Evolutionary conservation across 805 yeast genomes (phyloP).

Genomic region (Metschnikowia cubensis): DNA sequence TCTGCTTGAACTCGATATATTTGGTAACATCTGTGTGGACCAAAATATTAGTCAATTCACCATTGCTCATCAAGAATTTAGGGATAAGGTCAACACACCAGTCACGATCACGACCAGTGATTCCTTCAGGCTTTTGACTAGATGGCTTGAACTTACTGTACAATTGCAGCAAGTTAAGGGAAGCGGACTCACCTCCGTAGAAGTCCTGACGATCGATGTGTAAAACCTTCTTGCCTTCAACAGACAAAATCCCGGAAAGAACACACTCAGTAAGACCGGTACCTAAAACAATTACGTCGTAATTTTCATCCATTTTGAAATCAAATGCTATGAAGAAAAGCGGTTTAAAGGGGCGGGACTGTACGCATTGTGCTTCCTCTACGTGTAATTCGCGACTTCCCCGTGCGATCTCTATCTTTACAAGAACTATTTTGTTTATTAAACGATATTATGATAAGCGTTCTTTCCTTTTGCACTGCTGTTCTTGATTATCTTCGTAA

Average conservation of each 20-base stretch:
- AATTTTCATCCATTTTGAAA: conserved; percentile 78
- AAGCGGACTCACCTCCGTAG: conserved; percentile 92
- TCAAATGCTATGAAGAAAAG: neutral
- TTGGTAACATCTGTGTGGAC: conserved; percentile 95
- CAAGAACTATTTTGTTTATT: conserved; percentile 1
- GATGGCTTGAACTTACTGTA: conserved; percentile 83
- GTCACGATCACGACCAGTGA: conserved; percentile 88
- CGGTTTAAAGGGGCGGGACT: neutral
- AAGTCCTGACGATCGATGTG: conserved; percentile 96
- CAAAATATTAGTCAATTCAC: conserved; percentile 91
- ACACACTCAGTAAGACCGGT: conserved; percentile 96
- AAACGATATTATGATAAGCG: conserved; percentile 57
- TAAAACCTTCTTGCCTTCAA: conserved; percentile 96
- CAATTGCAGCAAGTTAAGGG: conserved; percentile 63
- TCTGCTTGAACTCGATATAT: conserved; percentile 93
- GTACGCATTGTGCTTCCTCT: neutral
- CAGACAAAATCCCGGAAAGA: conserved; percentile 86
- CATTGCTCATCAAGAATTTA: conserved; percentile 94
- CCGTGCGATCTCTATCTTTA: neutral
- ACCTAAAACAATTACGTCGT: conserved; percentile 95
- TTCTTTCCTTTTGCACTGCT: conserved; percentile 61
- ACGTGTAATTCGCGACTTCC: conserved; percentile 4
- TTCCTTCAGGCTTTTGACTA: conserved; percentile 59
- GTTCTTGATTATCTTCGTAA: conserved; percentile 66
- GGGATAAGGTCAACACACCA: conserved; percentile 98